phyloP scores from a whole-genome alignment of 2,329 filamentous ascomycete genomes.

The Fusarium heterosporum region DNA sequence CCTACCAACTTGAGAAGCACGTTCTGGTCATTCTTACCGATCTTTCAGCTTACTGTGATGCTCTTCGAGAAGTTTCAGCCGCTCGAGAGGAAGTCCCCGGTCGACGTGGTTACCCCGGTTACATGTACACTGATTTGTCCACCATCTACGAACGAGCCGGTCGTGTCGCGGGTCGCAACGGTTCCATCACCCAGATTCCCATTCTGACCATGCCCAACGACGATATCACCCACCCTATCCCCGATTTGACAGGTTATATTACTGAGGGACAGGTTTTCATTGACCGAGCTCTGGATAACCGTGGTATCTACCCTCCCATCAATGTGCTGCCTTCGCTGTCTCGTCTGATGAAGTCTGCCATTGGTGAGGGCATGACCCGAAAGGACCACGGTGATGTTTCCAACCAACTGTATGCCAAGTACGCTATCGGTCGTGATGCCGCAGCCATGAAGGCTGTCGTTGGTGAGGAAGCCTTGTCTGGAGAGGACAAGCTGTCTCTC shows the following conservation, averaged over 20 bases:
- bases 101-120: constrained; percentile 99
- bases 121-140: constrained; percentile 99
- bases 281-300: constrained; percentile 93
- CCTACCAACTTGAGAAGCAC: constrained; percentile 99
- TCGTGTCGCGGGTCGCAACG: constrained; percentile 95
- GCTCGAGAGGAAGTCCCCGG: constrained; percentile 98
- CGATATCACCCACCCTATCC: constrained; percentile 98
- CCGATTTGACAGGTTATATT: constrained; percentile 98
- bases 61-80: constrained; percentile 97
- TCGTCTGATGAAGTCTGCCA: constrained; percentile 99
- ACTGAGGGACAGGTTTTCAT: constrained; percentile 99
- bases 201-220: constrained; percentile 99
- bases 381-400: constrained; percentile 98
- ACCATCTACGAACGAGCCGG: constrained; percentile 99
- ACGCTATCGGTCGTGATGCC: constrained; percentile 97
- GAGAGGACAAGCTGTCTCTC: constrained; percentile 96
- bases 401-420: constrained; percentile 99
- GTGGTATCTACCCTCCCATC: constrained; percentile 98
- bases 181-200: constrained; percentile 98
- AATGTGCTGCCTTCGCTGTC: constrained; percentile 98
- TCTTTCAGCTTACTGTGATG: constrained; percentile 97
- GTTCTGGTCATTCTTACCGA: constrained; percentile 98
- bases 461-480: constrained; percentile 94
- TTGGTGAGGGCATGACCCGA: constrained; percentile 95
- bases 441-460: constrained; percentile 99